A percentile compares a stretch with the other conserved stretches of the same genome.
phyloP scores from a whole-genome alignment of 352 stramenopile species.

The Phytophthora boehmeriae region DNA sequence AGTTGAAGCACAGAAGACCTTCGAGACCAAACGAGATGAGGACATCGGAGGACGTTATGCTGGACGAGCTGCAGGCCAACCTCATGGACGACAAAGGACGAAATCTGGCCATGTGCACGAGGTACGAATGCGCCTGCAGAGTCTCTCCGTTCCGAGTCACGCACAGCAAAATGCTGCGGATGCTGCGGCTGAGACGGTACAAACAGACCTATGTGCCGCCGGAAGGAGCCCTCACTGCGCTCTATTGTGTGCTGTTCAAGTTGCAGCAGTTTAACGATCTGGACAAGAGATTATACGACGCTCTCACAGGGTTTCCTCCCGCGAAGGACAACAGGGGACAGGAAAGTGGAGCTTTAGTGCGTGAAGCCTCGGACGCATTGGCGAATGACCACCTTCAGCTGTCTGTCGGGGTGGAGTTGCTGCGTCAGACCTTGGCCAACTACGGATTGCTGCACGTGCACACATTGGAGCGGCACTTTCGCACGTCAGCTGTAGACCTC shows the following conservation, averaged over 20 bases:
- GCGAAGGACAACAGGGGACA: neutral
- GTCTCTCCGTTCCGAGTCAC: conserved; percentile 62
- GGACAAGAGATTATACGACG: conserved; percentile 69
- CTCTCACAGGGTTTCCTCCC: conserved; percentile 43
- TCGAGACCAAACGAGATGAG: conserved; percentile 7
- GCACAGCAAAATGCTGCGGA: conserved; percentile 64
- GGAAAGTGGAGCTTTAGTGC: conserved; percentile 10
- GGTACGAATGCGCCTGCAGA: conserved; percentile 77
- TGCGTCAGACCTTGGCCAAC: conserved; percentile 70
- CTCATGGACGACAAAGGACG: conserved; percentile 70
- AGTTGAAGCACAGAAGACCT: conserved; percentile 21
- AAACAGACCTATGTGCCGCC: conserved; percentile 50
- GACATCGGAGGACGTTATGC: conserved; percentile 21
- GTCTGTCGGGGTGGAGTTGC: conserved; percentile 47
- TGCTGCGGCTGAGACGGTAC: conserved; percentile 59
- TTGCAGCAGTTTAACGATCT: conserved; percentile 79
- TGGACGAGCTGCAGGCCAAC: conserved; percentile 73
- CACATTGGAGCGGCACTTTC: conserved; percentile 57
- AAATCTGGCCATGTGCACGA: conserved; percentile 72
- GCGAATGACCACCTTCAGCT: conserved; percentile 36
- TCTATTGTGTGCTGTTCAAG: conserved; percentile 68
- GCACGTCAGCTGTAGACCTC: conserved; percentile 61
- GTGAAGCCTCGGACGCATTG: conserved; percentile 22
- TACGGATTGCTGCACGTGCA: conserved; percentile 76
- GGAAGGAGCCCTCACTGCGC: conserved; percentile 44